These are phyloP conservation scores for Oryza glumipatula DNA, from an alignment of 176 grass and related monocot species.

Conservation along the genomic window DNA sequence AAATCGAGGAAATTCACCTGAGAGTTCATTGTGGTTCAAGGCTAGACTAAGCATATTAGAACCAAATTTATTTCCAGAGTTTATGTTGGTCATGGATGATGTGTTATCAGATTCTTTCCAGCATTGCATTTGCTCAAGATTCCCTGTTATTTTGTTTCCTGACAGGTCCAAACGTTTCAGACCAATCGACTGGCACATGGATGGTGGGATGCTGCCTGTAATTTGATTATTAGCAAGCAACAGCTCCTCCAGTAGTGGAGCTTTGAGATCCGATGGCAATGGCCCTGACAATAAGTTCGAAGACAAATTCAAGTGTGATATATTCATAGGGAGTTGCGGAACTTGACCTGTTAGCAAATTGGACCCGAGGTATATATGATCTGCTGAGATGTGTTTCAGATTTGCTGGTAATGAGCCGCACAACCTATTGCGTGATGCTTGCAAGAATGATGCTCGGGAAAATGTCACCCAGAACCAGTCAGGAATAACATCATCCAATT, in stretches of 20 bases:
- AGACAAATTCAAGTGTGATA: background rate
- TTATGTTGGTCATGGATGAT: too few relatives aligned
- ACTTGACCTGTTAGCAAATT: too few relatives aligned
- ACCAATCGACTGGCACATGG: background rate
- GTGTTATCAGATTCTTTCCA: too few relatives aligned
- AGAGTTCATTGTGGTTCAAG: too few relatives aligned
- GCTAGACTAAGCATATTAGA: too few relatives aligned
- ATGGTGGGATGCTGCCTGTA: conserved; percentile 26
- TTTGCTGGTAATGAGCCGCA: too few relatives aligned
- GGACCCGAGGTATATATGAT: too few relatives aligned
- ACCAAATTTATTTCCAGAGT: too few relatives aligned
- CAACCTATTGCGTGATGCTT: too few relatives aligned
- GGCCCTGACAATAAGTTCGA: background rate
- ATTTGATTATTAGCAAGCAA: conserved; percentile 25
- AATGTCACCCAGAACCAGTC: too few relatives aligned
- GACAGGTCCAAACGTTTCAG: conserved; percentile 14
- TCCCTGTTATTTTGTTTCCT: conserved; percentile 5
- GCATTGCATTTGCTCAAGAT: background rate
- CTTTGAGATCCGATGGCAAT: background rate
- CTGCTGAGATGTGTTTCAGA: too few relatives aligned
- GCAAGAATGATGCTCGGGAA: too few relatives aligned
- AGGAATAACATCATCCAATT: conserved; percentile 13
- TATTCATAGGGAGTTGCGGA: background rate
- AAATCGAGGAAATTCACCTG: conserved; percentile 5
- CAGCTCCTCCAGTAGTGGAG: background rate